A percentile compares a stretch with the other conserved stretches of the same genome.
phyloP scores from a whole-genome alignment of 305 asterid species.

The Fraxinus angustifolia region DNA sequence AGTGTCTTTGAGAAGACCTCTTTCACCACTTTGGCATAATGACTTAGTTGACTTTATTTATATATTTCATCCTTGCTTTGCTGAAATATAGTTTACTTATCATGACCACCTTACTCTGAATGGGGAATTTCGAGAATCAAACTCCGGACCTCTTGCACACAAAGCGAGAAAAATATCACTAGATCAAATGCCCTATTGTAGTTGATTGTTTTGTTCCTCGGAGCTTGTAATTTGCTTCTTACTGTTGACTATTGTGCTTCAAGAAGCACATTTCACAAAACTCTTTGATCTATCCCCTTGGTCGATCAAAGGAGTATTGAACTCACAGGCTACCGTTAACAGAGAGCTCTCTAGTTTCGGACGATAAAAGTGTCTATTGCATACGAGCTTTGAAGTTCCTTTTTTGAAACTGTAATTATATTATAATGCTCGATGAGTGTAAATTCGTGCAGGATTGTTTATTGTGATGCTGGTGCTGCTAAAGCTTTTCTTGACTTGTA shows the following conservation, averaged over 20 bases:
- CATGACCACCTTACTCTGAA: neutral
- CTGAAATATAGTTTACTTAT: neutral
- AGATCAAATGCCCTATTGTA: constrained; percentile 48
- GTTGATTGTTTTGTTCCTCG: neutral
- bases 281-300: neutral
- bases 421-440: neutral
- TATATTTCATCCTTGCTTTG: neutral
- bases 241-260: neutral
- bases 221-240: constrained; percentile 1
- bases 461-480: neutral
- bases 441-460: neutral
- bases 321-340: neutral
- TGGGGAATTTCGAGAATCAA: constrained; percentile 56
- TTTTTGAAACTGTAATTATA: neutral
- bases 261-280: neutral
- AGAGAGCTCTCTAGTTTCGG: neutral
- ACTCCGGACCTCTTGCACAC: constrained; percentile 65
- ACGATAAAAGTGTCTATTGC: neutral
- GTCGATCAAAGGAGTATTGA: neutral
- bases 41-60: neutral
- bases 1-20: neutral
- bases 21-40: neutral
- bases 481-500: neutral
- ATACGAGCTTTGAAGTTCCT: neutral
- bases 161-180: constrained; percentile 60